Evolutionary conservation across 2,329 filamentous ascomycete genomes (phyloP), one percentile per base, ranked within the genome.

Genomic region (Calonectria hongkongensis): DNA sequence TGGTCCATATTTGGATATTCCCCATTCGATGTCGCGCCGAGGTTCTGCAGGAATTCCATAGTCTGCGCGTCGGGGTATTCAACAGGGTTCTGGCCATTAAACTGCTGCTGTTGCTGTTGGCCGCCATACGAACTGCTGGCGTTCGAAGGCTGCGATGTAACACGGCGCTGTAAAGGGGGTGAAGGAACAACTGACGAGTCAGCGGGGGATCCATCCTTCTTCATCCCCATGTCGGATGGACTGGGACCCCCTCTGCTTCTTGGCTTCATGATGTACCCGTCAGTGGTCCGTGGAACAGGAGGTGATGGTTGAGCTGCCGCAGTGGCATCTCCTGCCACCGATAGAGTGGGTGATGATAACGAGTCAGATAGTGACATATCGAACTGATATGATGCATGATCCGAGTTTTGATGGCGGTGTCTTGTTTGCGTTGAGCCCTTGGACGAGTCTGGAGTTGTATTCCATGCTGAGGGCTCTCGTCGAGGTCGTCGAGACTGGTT

Each of bases 11-110:
- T 77, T 9, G 79, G 78, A 25, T 82, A 81, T 15, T 83, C 82
- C 13, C 81, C 79, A 21, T 81, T 82, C n/a, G 80, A 66, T 60
- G 81, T 71, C 2, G 80, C 78, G 60, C 82, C 83, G n/a, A 90
- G 78, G 51, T 80, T 85, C 74, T 89, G 88, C 47, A 90, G 81
- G 74, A 88, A 91, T 48, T 91, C 89, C 84, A 91, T 87, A 18
- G 81, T 84, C 77, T 89, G 88, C 43, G 89, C 81, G 65, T 90
- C 88, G 3, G 85, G 82, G 43, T 88, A 88, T 47, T 86, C 85
- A 58, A 78, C 84, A 8, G 79, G 62, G 1, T 77, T 81, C 43
- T 83, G 82, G 21, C 83, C 79, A 15, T 82, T 82, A 48, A 82
- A 85, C 54, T 81, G 81, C 69, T 82, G 80, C n/a, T 70, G 71